Evolutionary conservation across 2,329 filamentous ascomycete genomes (phyloP), one percentile per base, ranked within the genome.

Genomic region (Paecilomyces formosus): DNA sequence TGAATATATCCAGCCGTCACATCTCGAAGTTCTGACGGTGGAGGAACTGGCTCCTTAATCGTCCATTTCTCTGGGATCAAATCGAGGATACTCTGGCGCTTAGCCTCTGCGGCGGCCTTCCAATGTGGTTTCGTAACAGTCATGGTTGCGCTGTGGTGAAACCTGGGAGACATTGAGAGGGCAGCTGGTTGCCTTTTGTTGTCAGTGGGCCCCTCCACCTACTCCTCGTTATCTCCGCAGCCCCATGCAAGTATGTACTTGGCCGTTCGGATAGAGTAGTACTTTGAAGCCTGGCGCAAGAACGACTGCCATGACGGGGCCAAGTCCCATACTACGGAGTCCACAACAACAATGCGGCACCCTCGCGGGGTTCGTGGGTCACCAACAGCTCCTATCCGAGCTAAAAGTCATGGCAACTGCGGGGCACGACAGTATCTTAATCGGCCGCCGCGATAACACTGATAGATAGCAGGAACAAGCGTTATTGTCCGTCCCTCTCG

Each of bases 51-150:
- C 39, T 70, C 68, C 8, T 74, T 54, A 3, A 86, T 69, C 22
- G 75, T 76, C 84, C 85, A 87, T 72, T 82, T 77, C 33, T 76
- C 57, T 0, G 85, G 84, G 55, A 88, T 85, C 1, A 80, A 73
- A 9, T 78, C 72, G 26, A 81, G 72, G 56, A 85, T 79, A 0
- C 79, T 74, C 31, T 81, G 77, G 49, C 83, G 78, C 69, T 87
- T 87, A 21, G 74, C 72, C 57, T 78, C 72, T 18, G 79, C 84
- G 9, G 72, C 64, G 3, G 71, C 64, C 70, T 82, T 70, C 84
- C 84, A 87, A 58, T 72, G 65, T 35, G 59, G 24, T 22, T 60
- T 71, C 52, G 15, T 54, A 21, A 24, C 51, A 9, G 50, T 50
- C 26, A 39, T 49, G 31, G 31, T 26, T 21, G 26, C 33, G 50